Conservation (phyloP, 2,329 filamentous ascomycete species). For the Alternaria brassicicola region DNA sequence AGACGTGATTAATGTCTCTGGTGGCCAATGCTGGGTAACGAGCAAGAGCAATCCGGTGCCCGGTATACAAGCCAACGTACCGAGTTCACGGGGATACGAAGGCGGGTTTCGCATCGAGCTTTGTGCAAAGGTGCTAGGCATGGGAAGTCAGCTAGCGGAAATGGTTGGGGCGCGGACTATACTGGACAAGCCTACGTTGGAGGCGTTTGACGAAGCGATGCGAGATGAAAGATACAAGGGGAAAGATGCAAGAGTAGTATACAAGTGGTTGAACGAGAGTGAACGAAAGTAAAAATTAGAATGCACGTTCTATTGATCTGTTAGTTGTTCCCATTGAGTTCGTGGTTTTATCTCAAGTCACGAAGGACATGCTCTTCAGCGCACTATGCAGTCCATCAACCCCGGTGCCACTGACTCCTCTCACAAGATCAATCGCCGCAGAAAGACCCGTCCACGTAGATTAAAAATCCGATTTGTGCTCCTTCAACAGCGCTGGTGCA, state of each 20-base stretch:
- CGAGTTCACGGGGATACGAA: conserved; percentile 48
- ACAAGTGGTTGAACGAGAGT: conserved; percentile 44
- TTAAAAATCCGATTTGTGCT: too few species aligned
- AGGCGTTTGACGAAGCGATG: conserved; percentile 39
- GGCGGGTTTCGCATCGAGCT: conserved; percentile 48
- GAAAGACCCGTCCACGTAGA: too few species aligned
- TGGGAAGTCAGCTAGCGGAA: conserved; percentile 44
- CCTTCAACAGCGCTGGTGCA: too few species aligned
- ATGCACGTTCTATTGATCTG: too few species aligned
- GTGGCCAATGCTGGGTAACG: conserved; percentile 89
- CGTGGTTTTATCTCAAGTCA: too few species aligned
- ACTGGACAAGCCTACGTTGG: conserved; percentile 39
- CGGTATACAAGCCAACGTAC: conserved; percentile 46
- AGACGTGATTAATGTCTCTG: conserved; percentile 86
- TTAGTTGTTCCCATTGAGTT: too few species aligned
- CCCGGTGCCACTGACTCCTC: too few species aligned
- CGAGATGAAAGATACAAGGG: conserved; percentile 37
- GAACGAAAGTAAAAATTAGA: conserved; percentile 20
- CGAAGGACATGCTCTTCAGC: too few species aligned
- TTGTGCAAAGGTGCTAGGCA: conserved; percentile 43
- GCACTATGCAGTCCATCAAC: too few species aligned
- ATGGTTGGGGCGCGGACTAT: conserved; percentile 44
- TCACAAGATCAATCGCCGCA: too few species aligned
- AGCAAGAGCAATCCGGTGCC: conserved; percentile 92
- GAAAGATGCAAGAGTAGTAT: conserved; percentile 43